Evolutionary conservation across 306 rosid genomes (phyloP), one percentile per base, ranked within the genome.

Genomic region (Inga oerstediana): DNA sequence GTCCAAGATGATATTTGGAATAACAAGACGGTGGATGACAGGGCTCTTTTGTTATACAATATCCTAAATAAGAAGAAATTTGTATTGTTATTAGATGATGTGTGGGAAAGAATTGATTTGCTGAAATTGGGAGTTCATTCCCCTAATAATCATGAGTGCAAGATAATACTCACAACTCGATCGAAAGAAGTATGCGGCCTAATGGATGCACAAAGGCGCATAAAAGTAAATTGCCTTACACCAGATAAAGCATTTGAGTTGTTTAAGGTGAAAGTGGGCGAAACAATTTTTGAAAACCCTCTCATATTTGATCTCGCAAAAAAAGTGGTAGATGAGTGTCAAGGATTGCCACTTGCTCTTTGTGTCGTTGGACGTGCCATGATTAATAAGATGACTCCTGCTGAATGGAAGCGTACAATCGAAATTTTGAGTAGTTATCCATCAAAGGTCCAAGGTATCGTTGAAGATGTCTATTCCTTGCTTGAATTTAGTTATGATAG

Each of bases 401-500:
- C 0, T 11, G 70, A 58, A 76, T 76, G 79, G 79, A 39, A 13
- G 4, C 54, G 15, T n/a, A 6, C 54, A 4, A n/a, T 39, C 7
- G 51, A 56, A 58, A 58, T 39, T 39, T 14, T 76, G 14, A 76
- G 44, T 24, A n/a, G 12, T 37, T 12, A 54, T 5, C 79, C 2
- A 1, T 56, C 69, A 12, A 75, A 32, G 59, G 22, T 75, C 10
- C 22, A 20, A 75, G 37, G 69, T 56, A 75, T 56, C 37, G 39
- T 37, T 75, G 51, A 75, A 37, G 43, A 75, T 56, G 68, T 75
- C 37, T 19, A 54, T 54, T 7, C 35, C 64, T 9, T 75, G n/a
- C 79, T 75, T 75, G 68, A 56, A 54, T 54, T 75, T 75, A 75
- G 79, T 15, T 54, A 75, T 1, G 19, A 75, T 8, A 75, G 68